phyloP scores from a whole-genome alignment of 1,139 yeast species.

The Sporopachydermia cereana region DNA sequence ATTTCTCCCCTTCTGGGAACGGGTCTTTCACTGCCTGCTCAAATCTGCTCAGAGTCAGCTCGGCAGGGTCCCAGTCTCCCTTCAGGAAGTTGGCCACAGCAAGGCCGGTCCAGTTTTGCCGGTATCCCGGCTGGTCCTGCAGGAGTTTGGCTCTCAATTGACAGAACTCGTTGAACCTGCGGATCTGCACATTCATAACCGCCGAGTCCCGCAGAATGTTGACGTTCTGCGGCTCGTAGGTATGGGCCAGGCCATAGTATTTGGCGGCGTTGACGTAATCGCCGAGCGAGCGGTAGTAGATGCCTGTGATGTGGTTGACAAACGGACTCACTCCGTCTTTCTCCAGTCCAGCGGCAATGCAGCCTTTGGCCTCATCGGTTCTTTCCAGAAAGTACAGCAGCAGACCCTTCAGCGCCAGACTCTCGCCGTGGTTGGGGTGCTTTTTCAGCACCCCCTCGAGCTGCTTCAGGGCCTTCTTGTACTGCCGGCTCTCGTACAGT shows the following conservation, averaged over 20 bases:
- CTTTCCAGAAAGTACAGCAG: slow-evolving; percentile 43
- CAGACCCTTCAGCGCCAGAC: slow-evolving; percentile 78
- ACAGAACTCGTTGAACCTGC: slow-evolving; percentile 57
- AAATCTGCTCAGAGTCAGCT: slow-evolving; percentile 58
- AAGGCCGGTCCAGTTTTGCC: slow-evolving; percentile 87
- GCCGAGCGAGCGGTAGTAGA: slow-evolving; percentile 60
- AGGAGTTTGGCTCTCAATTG: slow-evolving; percentile 57
- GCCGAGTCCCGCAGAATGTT: slow-evolving; percentile 78
- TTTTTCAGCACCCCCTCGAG: slow-evolving; percentile 72
- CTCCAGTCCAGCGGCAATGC: slow-evolving; percentile 47
- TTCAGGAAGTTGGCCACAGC: slow-evolving; percentile 79
- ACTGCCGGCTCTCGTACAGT: slow-evolving; percentile 74
- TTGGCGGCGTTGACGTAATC: slow-evolving; percentile 69
- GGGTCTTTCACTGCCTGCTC: slow-evolving; percentile 53
- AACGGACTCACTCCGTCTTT: slow-evolving; percentile 49
- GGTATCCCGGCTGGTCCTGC: slow-evolving; percentile 68
- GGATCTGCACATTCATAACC: slow-evolving; percentile 63
- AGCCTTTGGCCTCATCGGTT: slow-evolving; percentile 51
- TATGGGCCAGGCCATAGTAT: slow-evolving; percentile 68
- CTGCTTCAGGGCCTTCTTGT: slow-evolving; percentile 71
- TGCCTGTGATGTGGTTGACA: slow-evolving; percentile 78
- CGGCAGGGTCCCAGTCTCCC: slow-evolving; percentile 55
- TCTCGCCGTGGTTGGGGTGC: slow-evolving; percentile 65
- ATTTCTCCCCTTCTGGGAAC: slow-evolving; percentile 43
- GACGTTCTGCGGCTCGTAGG: slow-evolving; percentile 67